Conservation (phyloP, 2,329 filamentous ascomycete species). For the Aciculosporium take region DNA sequence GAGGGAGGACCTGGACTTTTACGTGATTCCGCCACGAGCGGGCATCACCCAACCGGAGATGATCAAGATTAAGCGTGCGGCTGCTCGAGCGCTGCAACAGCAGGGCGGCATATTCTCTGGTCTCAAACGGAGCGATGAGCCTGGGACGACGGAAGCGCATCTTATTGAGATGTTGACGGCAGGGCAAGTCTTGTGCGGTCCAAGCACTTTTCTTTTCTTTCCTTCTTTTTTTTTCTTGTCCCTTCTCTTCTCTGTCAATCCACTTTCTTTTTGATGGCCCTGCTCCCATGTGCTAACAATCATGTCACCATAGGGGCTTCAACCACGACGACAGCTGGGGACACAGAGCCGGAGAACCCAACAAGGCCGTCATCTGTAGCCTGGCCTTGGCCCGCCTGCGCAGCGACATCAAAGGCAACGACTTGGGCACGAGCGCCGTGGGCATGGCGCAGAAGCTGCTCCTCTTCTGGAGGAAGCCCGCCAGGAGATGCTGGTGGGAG, state of each 20-base stretch:
- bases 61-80: conserved; percentile 90
- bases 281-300: not conserved
- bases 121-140: conserved; percentile 85
- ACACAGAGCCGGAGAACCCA: conserved; percentile 90
- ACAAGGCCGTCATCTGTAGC: conserved; percentile 97
- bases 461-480: conserved; percentile 95
- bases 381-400: conserved; percentile 83
- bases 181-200: conserved; percentile 47
- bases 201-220: not conserved
- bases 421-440: conserved; percentile 62
- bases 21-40: conserved; percentile 74
- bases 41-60: conserved; percentile 82
- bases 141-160: conserved; percentile 92
- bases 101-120: conserved; percentile 96
- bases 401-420: conserved; percentile 76
- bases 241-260: not conserved
- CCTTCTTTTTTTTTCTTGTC: not conserved
- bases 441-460: conserved; percentile 98
- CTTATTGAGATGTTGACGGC: conserved; percentile 98
- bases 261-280: not conserved
- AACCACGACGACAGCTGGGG: conserved; percentile 93
- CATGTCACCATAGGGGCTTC: conserved; percentile 54
- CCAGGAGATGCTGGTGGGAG: conserved; percentile 97
- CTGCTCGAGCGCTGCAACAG: conserved; percentile 68
- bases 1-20: conserved; percentile 93